Evolutionary conservation across 2,329 filamentous ascomycete genomes (phyloP).

Genomic region (Hymenotorrendiella dingleyae): DNA sequence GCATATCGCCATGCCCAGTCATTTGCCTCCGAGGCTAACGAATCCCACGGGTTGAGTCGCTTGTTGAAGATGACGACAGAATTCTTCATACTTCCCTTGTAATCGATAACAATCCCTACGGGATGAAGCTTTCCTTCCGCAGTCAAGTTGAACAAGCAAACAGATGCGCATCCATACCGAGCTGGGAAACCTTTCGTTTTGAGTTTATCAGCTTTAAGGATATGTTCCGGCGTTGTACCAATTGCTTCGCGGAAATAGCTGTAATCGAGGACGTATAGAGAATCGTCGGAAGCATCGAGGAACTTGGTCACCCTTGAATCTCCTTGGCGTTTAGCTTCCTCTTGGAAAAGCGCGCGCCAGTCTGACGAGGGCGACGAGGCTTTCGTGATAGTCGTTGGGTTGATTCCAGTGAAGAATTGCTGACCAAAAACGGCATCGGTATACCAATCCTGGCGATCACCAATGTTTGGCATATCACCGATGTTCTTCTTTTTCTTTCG

Average conservation of each 20-base stretch:
- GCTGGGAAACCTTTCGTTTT: conserved; percentile 4
- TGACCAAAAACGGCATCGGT: conserved; percentile 35
- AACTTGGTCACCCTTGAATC: conserved; percentile 9
- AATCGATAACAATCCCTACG: conserved; percentile 43
- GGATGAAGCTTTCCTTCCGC: conserved; percentile 42
- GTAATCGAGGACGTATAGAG: conserved; percentile 24
- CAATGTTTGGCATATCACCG: conserved; percentile 26
- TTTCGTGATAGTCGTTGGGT: conserved; percentile 21
- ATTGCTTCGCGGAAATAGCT: conserved; percentile 25
- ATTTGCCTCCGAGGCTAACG: conserved; percentile 30
- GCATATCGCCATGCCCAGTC: conserved; percentile 50
- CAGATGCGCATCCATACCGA: conserved; percentile 33
- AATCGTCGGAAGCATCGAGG: conserved; percentile 10
- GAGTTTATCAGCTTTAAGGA: conserved; percentile 12
- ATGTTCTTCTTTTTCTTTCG: conserved; percentile 23
- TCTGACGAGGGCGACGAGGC: too few species aligned
- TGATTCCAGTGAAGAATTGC: conserved; percentile 36
- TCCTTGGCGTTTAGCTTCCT: conserved; percentile 11
- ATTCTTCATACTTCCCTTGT: conserved; percentile 36
- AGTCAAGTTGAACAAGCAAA: conserved; percentile 39
- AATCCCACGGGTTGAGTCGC: conserved; percentile 31
- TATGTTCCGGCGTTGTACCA: background rate
- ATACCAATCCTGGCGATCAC: conserved; percentile 21
- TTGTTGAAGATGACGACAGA: conserved; percentile 47
- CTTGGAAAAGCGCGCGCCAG: conserved; percentile 20